Evolutionary conservation across 75 land plant genomes (phyloP), one percentile per base, ranked within the genome.

Genomic region (Selaginella moellendorffii): DNA sequence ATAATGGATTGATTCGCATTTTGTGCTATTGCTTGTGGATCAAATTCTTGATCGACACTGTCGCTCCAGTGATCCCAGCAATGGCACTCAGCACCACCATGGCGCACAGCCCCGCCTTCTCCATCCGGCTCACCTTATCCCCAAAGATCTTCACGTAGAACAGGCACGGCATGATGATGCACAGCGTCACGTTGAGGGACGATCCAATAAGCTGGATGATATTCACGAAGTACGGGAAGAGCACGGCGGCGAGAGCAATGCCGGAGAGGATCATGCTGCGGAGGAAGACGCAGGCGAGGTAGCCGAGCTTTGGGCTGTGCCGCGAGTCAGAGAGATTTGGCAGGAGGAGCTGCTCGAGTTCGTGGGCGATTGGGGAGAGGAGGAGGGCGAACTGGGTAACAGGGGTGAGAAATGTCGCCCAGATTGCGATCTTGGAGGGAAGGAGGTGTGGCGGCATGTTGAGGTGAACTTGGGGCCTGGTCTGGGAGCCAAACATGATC

Each of bases 351-450:
- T 30, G 42, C 19, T 69, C 71, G 18, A 70, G 52, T 10, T 67
- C 72, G n/a, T 29, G 30, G 0, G 70, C 46, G 31, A 70, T 31
- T 0, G 72, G 72, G 1, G 72, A 66, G 12, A 70, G 72, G 68
- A 65, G 36, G 26, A 70, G 51, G n/a, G 72, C 72, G 30, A 65
- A 70, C 54, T 70, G 63, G 60, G 54, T 36, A 54, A 70, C 26
- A 20, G 72, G 72, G 14, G 70, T 70, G 20, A 70, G 28, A 12
- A 70, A 66, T 0, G 72, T 70, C 29, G 69, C 59, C 72, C 72
- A 70, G 21, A 70, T 25, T 12, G 54, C 69, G 21, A 70, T 10
- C 56, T 70, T 70, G 8, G 72, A 63, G 24, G 68, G 26, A 23
- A 70, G 54, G 31, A 63, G 24, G 30, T 54, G 56, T 10, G 19